These are phyloP conservation scores for Trichoderma aggressivum DNA, from an alignment of 2,329 filamentous ascomycete species.

Conservation along the genomic window DNA sequence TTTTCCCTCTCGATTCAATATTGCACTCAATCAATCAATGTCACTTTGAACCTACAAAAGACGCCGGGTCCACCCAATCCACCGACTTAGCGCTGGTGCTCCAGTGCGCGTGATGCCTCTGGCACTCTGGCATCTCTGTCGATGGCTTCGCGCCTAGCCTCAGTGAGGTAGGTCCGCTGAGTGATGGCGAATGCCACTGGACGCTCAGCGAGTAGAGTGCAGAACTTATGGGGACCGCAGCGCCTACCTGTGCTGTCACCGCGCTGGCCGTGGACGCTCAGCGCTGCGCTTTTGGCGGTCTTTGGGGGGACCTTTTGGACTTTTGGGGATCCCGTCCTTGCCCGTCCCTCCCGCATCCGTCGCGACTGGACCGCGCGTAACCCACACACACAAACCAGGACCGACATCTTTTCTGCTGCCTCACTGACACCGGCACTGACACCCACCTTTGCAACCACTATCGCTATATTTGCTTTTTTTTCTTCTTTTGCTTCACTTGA, in stretches of 20 bases:
- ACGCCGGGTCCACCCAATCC: slow-evolving; percentile 11
- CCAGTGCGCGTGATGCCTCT: slow-evolving; percentile 16
- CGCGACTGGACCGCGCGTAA: slow-evolving; percentile 34
- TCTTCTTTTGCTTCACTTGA: background rate
- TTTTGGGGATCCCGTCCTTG: slow-evolving; percentile 16
- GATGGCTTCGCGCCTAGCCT: slow-evolving; percentile 15
- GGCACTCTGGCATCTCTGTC: background rate
- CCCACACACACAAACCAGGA: slow-evolving; percentile 21
- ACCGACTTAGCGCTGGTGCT: slow-evolving; percentile 14
- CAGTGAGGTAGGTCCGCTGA: slow-evolving; percentile 13
- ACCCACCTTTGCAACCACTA: background rate
- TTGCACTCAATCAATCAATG: background rate
- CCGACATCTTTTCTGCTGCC: background rate
- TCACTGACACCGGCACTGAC: background rate
- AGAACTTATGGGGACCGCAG: background rate
- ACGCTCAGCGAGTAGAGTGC: background rate
- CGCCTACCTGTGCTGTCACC: background rate
- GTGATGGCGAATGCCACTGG: slow-evolving; percentile 9
- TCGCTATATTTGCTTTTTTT: background rate
- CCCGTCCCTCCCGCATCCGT: slow-evolving; percentile 25
- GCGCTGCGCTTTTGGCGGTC: background rate
- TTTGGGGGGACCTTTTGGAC: background rate
- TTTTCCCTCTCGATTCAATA: background rate
- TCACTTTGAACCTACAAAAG: background rate
- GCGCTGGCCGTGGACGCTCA: background rate